Base-by-base conservation (phyloP, 2,329 filamentous ascomycete genomes). In the Hymenotorrendiella dingleyae region DNA sequence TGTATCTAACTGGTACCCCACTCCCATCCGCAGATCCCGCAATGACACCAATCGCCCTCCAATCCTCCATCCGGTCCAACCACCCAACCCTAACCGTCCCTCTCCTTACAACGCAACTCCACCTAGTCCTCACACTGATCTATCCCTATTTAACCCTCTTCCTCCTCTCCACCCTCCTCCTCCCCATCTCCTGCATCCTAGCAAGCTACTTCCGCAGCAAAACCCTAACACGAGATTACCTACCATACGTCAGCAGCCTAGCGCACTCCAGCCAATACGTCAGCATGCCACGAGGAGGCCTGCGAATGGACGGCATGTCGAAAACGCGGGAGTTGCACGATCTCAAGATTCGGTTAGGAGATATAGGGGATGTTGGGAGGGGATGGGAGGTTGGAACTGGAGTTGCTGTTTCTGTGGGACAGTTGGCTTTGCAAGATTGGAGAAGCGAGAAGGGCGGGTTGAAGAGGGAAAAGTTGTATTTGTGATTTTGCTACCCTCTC, bases 361-460 rank as follows among this genome's bases (percentile, higher is more conserved):
- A 54, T 42, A 40, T 49, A n/a, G 49, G 53, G 2, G 49, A 51
- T 36, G 47, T 51, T 14, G 47, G 48, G 4, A 40, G 38, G 1
- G 51, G 51, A 3, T 49, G 30, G 36, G 40, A 42, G 24, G 38
- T 54, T 16, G 54, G 54, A 3, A 50, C 48, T 14, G 54, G 54
- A 10, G 54, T 52, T 24, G 36, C 40, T 16, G 14, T 54, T 4
- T 37, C 26, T 10, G 50, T 56, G 9, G 52, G 54, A 3, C 16
- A 27, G 23, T 8, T 53, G 10, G 49, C 36, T 14, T 23, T 54
- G 14, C 42, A 45, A 20, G 26, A 34, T 36, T 44, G 36, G 40
- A 29, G 42, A 40, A 17, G 35, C 19, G 36, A 40, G 27, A 33
- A 23, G 26, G 43, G 43, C 20, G 36, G 36, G 29, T 29, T 50